These are phyloP conservation scores for Gracilaria caudata DNA, from an alignment of 23 red algal genomes.

Conservation along the genomic window DNA sequence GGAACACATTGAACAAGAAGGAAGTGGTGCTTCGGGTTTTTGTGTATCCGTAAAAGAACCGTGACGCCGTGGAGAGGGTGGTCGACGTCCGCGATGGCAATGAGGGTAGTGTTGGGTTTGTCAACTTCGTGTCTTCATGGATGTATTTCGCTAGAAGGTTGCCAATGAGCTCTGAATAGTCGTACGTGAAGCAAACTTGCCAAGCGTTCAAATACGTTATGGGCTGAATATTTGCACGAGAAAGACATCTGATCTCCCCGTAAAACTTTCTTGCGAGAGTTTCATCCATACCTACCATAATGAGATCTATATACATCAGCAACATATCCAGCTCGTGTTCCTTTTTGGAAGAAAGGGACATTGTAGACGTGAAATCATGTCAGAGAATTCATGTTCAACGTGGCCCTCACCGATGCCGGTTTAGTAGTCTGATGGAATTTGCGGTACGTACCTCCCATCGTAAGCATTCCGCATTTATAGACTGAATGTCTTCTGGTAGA, in stretches of 20 bases:
- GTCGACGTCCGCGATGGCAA: not conserved
- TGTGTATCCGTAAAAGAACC: constrained; percentile 11
- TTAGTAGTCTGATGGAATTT: not conserved
- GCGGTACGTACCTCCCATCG: constrained; percentile 60
- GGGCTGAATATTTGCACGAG: constrained; percentile 52
- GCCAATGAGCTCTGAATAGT: constrained; percentile 64
- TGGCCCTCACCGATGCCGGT: not conserved
- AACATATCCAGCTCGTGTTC: constrained; percentile 72
- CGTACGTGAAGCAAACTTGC: constrained; percentile 74
- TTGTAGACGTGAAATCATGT: not conserved
- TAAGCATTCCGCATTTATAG: constrained; percentile 43
- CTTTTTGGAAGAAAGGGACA: not conserved
- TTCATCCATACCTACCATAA: constrained; percentile 54
- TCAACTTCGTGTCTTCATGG: constrained; percentile 31
- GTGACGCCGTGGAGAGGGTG: not conserved
- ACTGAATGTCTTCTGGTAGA: constrained; percentile 12
- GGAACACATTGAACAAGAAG: constrained; percentile 21
- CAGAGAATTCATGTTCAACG: not conserved
- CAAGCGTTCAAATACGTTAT: constrained; percentile 38
- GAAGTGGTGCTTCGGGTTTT: not conserved
- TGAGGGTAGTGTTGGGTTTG: constrained; percentile 2
- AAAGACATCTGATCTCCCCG: constrained; percentile 52
- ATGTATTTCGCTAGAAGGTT: constrained; percentile 64
- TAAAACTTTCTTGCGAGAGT: constrained; percentile 54
- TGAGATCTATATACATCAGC: constrained; percentile 69